Percentiles rank a stretch among this genome's conserved stretches.
These are phyloP conservation scores for Lentinus brumalis DNA, from an alignment of 768 basidiomycete genomes.

Conservation along the genomic window DNA sequence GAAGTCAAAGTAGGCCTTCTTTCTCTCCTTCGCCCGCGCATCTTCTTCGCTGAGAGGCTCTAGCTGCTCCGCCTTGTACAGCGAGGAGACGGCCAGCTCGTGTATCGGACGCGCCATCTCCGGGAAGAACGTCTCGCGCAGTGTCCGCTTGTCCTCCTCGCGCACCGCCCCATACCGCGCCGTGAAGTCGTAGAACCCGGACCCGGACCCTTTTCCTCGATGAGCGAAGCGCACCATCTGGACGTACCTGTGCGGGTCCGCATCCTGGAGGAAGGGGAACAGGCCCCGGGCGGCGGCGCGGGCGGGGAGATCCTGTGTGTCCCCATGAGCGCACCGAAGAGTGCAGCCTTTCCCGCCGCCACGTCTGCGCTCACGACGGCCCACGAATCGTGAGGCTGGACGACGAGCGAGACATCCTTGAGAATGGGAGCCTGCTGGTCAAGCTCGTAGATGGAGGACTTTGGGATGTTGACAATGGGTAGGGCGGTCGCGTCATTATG, in stretches of 20 bases:
- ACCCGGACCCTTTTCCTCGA: slow-evolving; percentile 53
- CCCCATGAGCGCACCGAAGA: slow-evolving; percentile 40
- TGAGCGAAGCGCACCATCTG: slow-evolving; percentile 70
- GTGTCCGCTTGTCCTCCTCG: slow-evolving; percentile 80
- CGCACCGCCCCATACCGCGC: slow-evolving; percentile 88
- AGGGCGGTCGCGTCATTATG: slow-evolving; percentile 1
- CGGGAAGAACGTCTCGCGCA: slow-evolving; percentile 70
- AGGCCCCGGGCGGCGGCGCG: slow-evolving; percentile 58
- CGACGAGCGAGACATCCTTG: slow-evolving; percentile 25
- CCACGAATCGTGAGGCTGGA: slow-evolving; percentile 27
- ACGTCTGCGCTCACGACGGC: slow-evolving; percentile 22
- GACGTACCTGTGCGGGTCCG: slow-evolving; percentile 53
- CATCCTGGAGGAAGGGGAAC: slow-evolving; percentile 68
- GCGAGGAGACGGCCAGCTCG: slow-evolving; percentile 24
- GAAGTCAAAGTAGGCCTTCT: slow-evolving; percentile 45
- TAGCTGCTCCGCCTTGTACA: slow-evolving; percentile 25
- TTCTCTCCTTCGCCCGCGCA: slow-evolving; percentile 26
- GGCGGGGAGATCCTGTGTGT: slow-evolving; percentile 69
- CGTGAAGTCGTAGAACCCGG: slow-evolving; percentile 90
- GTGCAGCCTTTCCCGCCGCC: slow-evolving; percentile 24
- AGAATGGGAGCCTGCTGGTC: slow-evolving; percentile 25
- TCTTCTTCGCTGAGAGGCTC: slow-evolving; percentile 16
- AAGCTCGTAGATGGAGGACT: slow-evolving; percentile 26
- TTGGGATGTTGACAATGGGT: slow-evolving; percentile 27
- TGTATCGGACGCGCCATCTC: slow-evolving; percentile 36